Percentiles rank a stretch among this genome's conserved stretches.
Evolutionary conservation across 495 filamentous ascomycete genomes (phyloP).

Genomic region (Pyrenula aspistea): DNA sequence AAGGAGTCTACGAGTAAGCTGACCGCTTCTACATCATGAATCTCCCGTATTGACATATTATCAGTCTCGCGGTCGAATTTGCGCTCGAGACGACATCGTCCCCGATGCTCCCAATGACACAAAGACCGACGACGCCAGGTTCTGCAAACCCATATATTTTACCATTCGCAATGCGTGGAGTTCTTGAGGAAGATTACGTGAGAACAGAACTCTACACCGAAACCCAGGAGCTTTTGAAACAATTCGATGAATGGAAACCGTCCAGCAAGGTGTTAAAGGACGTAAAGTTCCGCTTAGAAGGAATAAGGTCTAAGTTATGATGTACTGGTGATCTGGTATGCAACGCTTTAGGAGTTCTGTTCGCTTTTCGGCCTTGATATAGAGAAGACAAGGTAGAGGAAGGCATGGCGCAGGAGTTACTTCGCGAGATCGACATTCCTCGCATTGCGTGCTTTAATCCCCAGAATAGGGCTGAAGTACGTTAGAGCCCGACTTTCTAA

Average conservation of each 20-base stretch:
- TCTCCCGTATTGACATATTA: slow-evolving; percentile 9
- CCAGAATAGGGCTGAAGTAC: no score
- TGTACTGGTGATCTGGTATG: not conserved
- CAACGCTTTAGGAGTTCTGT: no score
- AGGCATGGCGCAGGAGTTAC: no score
- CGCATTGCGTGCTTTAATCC: no score
- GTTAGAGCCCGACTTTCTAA: no score
- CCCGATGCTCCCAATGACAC: slow-evolving; percentile 34
- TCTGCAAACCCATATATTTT: slow-evolving; percentile 74
- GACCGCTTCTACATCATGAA: not conserved
- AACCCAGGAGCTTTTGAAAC: slow-evolving; percentile 62
- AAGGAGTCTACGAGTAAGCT: slow-evolving; percentile 73
- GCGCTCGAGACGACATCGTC: slow-evolving; percentile 72
- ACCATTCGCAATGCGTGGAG: slow-evolving; percentile 85
- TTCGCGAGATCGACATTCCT: no score
- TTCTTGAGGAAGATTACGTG: slow-evolving; percentile 88
- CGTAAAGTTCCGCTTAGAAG: slow-evolving; percentile 91
- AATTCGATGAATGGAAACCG: slow-evolving; percentile 94
- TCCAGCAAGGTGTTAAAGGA: slow-evolving; percentile 82
- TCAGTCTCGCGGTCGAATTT: slow-evolving; percentile 68
- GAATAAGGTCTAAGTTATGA: slow-evolving; percentile 72
- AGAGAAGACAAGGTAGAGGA: no score
- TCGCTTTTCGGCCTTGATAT: no score
- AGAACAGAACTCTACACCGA: slow-evolving; percentile 65
- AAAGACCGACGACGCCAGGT: slow-evolving; percentile 32